Evolutionary conservation across 75 land plant genomes (phyloP).

Genomic region (Sequoia sempervirens): DNA sequence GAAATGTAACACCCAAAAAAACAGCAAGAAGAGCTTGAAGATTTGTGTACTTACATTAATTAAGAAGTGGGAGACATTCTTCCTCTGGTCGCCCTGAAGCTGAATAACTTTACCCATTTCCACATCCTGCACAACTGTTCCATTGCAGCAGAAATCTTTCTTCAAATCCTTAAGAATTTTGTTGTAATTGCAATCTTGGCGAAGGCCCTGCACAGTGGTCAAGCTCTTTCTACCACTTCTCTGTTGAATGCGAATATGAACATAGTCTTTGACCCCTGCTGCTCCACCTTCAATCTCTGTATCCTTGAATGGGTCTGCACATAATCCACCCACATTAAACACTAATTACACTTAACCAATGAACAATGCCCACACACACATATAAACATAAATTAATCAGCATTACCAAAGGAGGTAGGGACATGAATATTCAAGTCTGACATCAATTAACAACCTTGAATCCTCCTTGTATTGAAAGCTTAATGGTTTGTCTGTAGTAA

Average conservation of each 20-base stretch:
- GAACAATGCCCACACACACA: no score
- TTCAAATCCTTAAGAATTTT: slow-evolving; percentile 84
- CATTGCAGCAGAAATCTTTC: slow-evolving; percentile 91
- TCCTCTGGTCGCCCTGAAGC: slow-evolving; percentile 73
- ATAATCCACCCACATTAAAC: neutral
- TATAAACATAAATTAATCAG: neutral
- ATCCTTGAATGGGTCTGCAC: slow-evolving; percentile 78
- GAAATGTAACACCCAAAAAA: no score
- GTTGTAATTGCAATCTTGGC: slow-evolving; percentile 66
- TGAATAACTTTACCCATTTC: slow-evolving; percentile 82
- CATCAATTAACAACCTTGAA: neutral
- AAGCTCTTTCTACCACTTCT: slow-evolving; percentile 79
- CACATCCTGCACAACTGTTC: slow-evolving; percentile 80
- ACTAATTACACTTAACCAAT: neutral
- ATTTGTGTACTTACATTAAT: slow-evolving; percentile 28
- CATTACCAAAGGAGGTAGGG: neutral
- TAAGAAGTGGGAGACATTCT: slow-evolving; percentile 65
- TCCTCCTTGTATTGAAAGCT: neutral
- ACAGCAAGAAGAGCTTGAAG: neutral
- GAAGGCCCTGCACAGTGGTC: slow-evolving; percentile 84
- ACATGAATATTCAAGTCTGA: neutral
- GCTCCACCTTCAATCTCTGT: slow-evolving; percentile 67
- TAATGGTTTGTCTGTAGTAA: neutral
- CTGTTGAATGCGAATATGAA: slow-evolving; percentile 81
- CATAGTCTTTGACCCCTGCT: slow-evolving; percentile 69